Percentiles rank a stretch among this genome's conserved stretches.
Evolutionary conservation across 2,329 filamentous ascomycete species (phyloP).

Genomic region (Hawksworthiomyces lignivorus): DNA sequence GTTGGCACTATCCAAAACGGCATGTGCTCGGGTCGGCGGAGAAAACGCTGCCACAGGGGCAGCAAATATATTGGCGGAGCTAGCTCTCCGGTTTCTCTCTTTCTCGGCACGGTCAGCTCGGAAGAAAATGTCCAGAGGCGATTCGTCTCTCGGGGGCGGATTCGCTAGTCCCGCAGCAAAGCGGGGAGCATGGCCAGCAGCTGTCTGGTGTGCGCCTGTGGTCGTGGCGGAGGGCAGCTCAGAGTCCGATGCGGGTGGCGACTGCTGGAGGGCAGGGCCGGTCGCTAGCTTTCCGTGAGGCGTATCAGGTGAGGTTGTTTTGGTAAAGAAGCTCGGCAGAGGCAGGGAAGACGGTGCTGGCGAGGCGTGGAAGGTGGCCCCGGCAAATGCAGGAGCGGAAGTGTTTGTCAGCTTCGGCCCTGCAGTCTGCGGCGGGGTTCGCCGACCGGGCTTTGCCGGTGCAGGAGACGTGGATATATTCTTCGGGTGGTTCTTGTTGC

Average conservation of each 20-base stretch:
- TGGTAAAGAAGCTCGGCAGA: constrained; percentile 78
- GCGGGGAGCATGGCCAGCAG: constrained; percentile 8
- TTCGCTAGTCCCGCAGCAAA: constrained; percentile 18
- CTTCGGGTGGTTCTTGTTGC: constrained; percentile 22
- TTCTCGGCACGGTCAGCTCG: constrained; percentile 76
- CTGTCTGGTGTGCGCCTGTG: constrained; percentile 22
- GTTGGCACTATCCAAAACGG: constrained; percentile 21
- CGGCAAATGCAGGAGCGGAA: constrained; percentile 65
- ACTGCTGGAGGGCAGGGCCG: constrained; percentile 33
- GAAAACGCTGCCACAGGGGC: constrained; percentile 38
- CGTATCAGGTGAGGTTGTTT: constrained; percentile 59
- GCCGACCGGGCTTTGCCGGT: constrained; percentile 30
- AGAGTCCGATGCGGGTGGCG: constrained; percentile 45
- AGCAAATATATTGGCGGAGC: constrained; percentile 37
- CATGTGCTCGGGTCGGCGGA: constrained; percentile 33
- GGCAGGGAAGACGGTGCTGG: constrained; percentile 85
- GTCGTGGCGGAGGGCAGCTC: constrained; percentile 37
- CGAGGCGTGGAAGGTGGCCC: constrained; percentile 89
- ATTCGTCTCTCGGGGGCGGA: constrained; percentile 44
- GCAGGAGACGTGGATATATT: constrained; percentile 34
- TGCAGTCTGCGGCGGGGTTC: constrained; percentile 37
- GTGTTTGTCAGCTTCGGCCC: constrained; percentile 33
- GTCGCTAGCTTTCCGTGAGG: constrained; percentile 38
- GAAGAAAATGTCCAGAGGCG: constrained; percentile 86
- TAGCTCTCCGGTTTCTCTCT: constrained; percentile 49